Evolutionary conservation across 495 filamentous ascomycete genomes (phyloP).

Genomic region (Penicillium maclennaniae): DNA sequence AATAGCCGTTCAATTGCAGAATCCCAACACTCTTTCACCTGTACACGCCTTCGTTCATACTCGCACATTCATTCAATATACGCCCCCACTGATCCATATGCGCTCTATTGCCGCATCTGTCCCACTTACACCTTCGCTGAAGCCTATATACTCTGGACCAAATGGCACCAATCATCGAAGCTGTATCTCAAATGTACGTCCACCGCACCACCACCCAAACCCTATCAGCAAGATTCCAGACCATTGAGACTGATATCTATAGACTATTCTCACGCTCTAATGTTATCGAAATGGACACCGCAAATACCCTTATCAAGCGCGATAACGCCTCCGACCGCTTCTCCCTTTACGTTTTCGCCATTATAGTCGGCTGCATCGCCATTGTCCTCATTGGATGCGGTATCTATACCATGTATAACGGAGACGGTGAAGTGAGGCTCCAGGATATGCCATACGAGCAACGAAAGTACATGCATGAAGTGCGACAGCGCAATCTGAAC

Average conservation of each 20-base stretch:
- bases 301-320: conserved; percentile 13
- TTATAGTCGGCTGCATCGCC: conserved; percentile 25
- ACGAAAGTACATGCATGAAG: conserved; percentile 26
- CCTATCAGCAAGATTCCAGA: not conserved
- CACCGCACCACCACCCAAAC: not conserved
- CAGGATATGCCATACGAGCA: conserved; percentile 20
- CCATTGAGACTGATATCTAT: not conserved
- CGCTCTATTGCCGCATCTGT: not conserved
- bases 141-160: not conserved
- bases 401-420: conserved; percentile 24
- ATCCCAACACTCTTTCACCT: too few species aligned
- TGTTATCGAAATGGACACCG: conserved; percentile 2
- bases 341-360: conserved; percentile 27
- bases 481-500: conserved; percentile 25
- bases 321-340: conserved; percentile 7
- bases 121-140: not conserved
- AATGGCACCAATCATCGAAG: not conserved
- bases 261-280: conserved; percentile 4
- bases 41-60: not conserved
- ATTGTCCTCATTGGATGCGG: conserved; percentile 20
- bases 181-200: not conserved
- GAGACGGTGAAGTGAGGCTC: conserved; percentile 4
- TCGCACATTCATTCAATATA: too few species aligned
- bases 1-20: not conserved
- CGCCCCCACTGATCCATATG: not conserved